Percentiles rank a stretch among this genome's conserved stretches.
phyloP scores from a whole-genome alignment of 768 basidiomycete species.

The Agaricus blazei region DNA sequence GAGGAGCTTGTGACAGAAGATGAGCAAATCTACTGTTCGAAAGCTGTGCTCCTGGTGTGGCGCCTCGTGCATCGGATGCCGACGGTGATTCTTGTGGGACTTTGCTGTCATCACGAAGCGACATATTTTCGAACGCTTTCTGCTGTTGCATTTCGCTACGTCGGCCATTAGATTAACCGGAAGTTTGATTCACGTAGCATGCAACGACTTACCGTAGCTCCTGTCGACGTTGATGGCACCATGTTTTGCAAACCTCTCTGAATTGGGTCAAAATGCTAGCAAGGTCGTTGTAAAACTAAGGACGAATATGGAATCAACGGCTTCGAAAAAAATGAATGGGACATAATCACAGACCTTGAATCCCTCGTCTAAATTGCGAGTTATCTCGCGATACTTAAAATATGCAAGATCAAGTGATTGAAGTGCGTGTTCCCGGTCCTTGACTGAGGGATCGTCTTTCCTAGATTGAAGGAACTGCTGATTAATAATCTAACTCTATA shows the following conservation, averaged over 20 bases:
- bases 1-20: conserved; percentile 31
- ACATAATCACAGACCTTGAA: conserved; percentile 50
- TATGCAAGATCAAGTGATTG: conserved; percentile 82
- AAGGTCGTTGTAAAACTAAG: conserved; percentile 88
- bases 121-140: conserved; percentile 27
- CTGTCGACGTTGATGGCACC: conserved; percentile 65
- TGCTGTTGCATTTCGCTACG: neutral
- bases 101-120: conserved; percentile 21
- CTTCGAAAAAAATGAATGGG: neutral
- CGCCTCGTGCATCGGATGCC: neutral
- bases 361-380: conserved; percentile 83
- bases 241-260: conserved; percentile 69
- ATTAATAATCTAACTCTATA: conserved; percentile 47
- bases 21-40: conserved; percentile 12
- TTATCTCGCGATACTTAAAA: conserved; percentile 84
- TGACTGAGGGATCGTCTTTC: conserved; percentile 70
- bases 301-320: neutral
- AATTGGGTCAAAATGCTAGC: conserved; percentile 66
- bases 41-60: neutral
- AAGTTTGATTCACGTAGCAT: no score
- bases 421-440: conserved; percentile 75
- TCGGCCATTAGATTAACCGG: neutral
- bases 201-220: conserved; percentile 62
- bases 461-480: conserved; percentile 71
- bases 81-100: neutral